Conservation (phyloP, 129 eudicot genomes). For the Centaurea solstitialis region DNA sequence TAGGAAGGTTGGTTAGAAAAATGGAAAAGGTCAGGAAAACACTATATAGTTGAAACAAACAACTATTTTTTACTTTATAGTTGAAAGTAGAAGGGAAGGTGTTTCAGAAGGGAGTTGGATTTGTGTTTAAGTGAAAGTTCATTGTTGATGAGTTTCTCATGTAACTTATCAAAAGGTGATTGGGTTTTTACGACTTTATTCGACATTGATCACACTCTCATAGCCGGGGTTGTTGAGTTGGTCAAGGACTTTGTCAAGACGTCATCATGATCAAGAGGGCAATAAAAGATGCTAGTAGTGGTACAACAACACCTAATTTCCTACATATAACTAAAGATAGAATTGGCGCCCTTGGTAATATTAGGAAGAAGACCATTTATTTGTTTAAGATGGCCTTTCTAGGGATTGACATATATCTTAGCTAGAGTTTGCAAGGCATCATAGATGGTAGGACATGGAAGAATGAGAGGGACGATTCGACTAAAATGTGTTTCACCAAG, state of each 20-base stretch:
- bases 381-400: not conserved
- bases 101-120: not conserved
- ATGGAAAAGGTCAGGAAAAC: too few species aligned
- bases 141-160: not conserved
- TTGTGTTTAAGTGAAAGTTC: not conserved
- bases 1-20: too few species aligned
- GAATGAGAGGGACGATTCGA: constrained; percentile 3
- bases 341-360: not conserved
- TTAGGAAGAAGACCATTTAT: not conserved
- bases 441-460: not conserved
- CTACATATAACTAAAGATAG: not conserved
- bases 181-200: not conserved
- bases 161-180: not conserved
- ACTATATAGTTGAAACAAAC: too few species aligned
- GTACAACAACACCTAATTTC: not conserved
- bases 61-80: too few species aligned
- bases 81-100: not conserved
- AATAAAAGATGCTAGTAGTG: not conserved
- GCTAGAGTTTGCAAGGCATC: not conserved
- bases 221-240: not conserved
- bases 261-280: not conserved
- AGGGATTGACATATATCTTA: not conserved
- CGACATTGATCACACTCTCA: not conserved
- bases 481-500: too few species aligned
- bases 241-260: not conserved